phyloP scores from a whole-genome alignment of 257 asterid genomes.

The Petunia secreta region DNA sequence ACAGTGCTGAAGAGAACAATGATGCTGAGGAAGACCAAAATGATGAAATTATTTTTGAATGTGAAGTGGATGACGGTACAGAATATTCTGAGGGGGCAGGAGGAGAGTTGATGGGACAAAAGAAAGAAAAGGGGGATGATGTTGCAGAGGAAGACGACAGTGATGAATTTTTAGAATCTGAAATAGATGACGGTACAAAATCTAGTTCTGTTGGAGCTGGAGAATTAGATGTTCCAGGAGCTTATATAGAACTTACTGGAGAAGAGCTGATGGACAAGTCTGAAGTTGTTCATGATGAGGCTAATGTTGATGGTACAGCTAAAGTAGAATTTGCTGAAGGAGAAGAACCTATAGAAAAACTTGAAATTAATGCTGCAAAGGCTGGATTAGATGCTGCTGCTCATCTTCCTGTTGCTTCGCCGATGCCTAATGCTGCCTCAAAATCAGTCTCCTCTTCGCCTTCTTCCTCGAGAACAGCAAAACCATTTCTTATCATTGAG shows the following conservation, averaged over 20 bases:
- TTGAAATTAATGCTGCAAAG: not conserved
- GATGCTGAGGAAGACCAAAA: not conserved
- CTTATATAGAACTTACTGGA: not conserved
- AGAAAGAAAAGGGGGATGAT: not conserved
- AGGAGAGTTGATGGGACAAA: not conserved
- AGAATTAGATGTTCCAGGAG: not conserved
- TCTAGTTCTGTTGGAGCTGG: not conserved
- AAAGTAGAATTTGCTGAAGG: not conserved
- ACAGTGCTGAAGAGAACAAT: not conserved
- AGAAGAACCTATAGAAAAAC: not conserved
- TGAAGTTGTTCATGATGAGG: too few species aligned
- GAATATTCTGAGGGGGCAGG: not conserved
- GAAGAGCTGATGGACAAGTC: too few species aligned
- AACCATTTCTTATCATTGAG: not conserved
- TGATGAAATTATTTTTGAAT: not conserved
- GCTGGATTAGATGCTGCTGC: not conserved
- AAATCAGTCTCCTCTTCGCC: not conserved
- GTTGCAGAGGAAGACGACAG: not conserved
- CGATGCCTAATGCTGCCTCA: not conserved
- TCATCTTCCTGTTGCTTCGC: not conserved
- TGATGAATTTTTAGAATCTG: not conserved
- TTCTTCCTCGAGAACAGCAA: not conserved
- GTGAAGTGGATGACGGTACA: conserved; percentile 12
- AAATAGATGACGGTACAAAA: not conserved
- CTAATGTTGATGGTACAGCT: too few species aligned